Conservation (phyloP, 2,329 filamentous ascomycete genomes). For the Penicillium freii region DNA sequence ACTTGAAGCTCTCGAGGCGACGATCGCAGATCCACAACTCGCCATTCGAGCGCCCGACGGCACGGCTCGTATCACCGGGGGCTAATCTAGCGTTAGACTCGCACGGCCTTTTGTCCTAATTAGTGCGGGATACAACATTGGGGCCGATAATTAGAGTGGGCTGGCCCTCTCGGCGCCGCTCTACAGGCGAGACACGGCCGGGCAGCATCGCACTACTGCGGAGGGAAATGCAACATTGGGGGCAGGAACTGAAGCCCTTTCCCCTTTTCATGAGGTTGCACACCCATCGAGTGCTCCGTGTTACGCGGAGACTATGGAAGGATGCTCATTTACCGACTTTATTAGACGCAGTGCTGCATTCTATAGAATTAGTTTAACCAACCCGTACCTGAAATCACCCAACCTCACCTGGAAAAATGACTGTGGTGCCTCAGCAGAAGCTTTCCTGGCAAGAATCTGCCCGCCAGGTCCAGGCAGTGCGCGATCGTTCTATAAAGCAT, state of each 20-base stretch:
- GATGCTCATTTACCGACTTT: neutral
- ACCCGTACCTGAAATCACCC: neutral
- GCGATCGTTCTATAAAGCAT: neutral
- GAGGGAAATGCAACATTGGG: neutral
- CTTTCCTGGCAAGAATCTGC: neutral
- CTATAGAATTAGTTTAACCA: neutral
- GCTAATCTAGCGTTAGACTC: neutral
- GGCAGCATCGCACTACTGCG: too few relatives aligned
- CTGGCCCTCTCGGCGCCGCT: too few relatives aligned
- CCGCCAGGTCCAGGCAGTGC: neutral
- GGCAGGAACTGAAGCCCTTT: neutral
- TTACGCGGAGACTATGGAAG: neutral
- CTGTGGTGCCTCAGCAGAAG: neutral
- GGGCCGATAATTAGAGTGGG: too few relatives aligned
- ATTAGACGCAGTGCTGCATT: neutral
- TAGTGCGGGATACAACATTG: neutral
- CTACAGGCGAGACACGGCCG: too few relatives aligned
- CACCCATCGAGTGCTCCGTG: neutral
- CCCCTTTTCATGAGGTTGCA: neutral
- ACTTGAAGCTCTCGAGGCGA: too few relatives aligned
- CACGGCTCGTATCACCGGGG: neutral
- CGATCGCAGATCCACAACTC: neutral
- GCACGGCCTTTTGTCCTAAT: neutral
- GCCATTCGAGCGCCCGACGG: neutral
- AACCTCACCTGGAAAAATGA: neutral